Evolutionary conservation across 2,329 filamentous ascomycete species (phyloP).

Genomic region (Calycina herbarum): DNA sequence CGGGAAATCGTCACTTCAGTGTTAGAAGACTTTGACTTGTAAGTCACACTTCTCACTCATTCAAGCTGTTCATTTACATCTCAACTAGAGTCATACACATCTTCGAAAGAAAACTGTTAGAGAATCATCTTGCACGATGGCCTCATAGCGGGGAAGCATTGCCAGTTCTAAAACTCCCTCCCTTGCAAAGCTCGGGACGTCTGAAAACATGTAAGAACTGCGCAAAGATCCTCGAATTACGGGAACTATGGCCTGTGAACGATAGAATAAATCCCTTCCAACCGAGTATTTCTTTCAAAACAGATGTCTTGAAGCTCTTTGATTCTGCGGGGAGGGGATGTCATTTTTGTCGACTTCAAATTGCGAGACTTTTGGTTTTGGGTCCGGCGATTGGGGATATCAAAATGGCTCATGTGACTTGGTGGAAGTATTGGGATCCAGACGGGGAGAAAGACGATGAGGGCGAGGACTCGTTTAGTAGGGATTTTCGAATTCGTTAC

Average conservation of each 20-base stretch:
- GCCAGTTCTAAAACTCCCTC: neutral
- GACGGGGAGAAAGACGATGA: neutral
- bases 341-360: conserved; percentile 16
- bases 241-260: conserved; percentile 12
- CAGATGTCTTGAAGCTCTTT: conserved; percentile 10
- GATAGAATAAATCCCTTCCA: conserved; percentile 12
- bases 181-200: neutral
- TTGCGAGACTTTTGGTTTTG: conserved; percentile 7
- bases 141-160: neutral
- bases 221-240: conserved; percentile 12
- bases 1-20: neutral
- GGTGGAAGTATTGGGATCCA: conserved; percentile 18
- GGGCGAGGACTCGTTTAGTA: conserved; percentile 8
- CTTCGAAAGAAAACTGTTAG: neutral
- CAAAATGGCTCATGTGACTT: conserved; percentile 9
- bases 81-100: neutral
- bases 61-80: neutral
- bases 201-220: conserved; percentile 13
- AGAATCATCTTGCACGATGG: neutral
- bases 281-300: conserved; percentile 10
- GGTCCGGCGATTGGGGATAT: conserved; percentile 11
- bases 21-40: conserved; percentile 8
- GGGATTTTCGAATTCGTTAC: conserved; percentile 16
- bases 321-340: conserved; percentile 11
- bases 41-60: neutral